A percentile compares a stretch with the other conserved stretches of the same genome.
phyloP scores from a whole-genome alignment of 257 asterid genomes.

The Verbascum thapsus region DNA sequence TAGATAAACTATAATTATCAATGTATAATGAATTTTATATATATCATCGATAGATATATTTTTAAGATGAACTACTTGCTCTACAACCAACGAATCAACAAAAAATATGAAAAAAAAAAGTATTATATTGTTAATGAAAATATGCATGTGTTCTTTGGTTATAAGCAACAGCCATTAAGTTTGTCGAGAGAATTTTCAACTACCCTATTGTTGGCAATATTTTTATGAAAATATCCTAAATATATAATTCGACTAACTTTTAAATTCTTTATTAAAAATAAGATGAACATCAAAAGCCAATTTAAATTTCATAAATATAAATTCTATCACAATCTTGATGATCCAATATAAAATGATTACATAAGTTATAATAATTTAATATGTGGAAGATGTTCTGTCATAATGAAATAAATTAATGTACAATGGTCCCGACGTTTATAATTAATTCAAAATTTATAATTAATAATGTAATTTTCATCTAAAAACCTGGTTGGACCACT shows the following conservation, averaged over 20 bases:
- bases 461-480: not conserved
- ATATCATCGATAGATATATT: too few relatives aligned
- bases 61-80: too few relatives aligned
- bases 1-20: too few relatives aligned
- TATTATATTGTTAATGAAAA: too few relatives aligned
- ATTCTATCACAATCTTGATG: constrained; percentile 3
- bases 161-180: too few relatives aligned
- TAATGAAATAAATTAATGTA: constrained; percentile 6
- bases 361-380: not conserved
- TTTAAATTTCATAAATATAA: constrained; percentile 21
- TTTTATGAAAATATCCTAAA: not conserved
- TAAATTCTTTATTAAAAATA: not conserved
- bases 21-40: too few relatives aligned
- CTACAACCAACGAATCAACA: too few relatives aligned
- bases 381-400: not conserved
- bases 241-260: not conserved
- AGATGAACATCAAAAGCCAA: constrained; percentile 8
- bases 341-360: not conserved
- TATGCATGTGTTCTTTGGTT: too few relatives aligned
- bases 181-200: too few relatives aligned
- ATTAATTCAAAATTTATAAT: not conserved
- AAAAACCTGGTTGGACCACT: not conserved
- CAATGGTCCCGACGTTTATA: not conserved
- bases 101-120: too few relatives aligned
- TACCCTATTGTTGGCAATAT: too few relatives aligned